These are phyloP conservation scores for Nicotiana otophora DNA, from an alignment of 257 asterid genomes.

Conservation along the genomic window DNA sequence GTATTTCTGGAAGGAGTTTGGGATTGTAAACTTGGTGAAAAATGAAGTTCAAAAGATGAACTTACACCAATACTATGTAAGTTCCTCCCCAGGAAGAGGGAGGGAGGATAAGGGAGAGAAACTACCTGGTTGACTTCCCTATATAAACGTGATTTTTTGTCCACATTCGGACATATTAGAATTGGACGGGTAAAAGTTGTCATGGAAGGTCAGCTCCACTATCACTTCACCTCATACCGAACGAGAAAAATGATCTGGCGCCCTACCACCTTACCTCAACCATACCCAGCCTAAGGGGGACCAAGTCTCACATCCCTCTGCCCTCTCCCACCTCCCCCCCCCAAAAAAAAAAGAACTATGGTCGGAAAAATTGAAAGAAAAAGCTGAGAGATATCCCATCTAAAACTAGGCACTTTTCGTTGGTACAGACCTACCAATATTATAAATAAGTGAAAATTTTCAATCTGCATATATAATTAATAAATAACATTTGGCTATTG, in stretches of 20 bases:
- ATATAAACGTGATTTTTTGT: not conserved
- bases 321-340: not conserved
- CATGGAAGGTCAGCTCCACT: not conserved
- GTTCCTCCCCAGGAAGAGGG: not conserved
- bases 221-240: not conserved
- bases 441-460: not conserved
- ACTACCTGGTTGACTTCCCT: not conserved
- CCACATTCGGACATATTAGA: not conserved
- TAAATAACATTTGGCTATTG: not conserved
- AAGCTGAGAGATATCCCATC: not conserved
- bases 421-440: not conserved
- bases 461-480: slow-evolving; percentile 1
- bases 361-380: not conserved
- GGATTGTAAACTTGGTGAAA: not conserved
- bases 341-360: not conserved
- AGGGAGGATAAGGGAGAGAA: not conserved
- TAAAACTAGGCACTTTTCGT: not conserved
- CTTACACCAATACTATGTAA: not conserved
- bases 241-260: not conserved
- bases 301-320: not conserved
- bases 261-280: not conserved
- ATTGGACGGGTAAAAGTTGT: not conserved
- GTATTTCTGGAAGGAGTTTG: not conserved
- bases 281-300: not conserved
- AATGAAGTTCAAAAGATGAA: not conserved